These are phyloP conservation scores for Solanum chilense DNA, from an alignment of 257 asterid species.

Conservation along the genomic window DNA sequence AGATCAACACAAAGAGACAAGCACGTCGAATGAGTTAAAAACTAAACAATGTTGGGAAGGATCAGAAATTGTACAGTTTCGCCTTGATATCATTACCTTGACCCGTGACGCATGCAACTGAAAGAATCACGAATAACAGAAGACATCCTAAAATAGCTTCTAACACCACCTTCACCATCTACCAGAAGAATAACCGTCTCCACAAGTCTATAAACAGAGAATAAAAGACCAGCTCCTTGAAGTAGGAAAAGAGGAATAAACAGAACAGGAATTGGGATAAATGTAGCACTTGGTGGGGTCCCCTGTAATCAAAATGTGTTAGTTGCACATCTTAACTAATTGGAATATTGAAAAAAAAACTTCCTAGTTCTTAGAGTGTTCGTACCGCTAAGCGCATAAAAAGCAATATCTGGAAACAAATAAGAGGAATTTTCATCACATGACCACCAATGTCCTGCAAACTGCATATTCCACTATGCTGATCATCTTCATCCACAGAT, in stretches of 20 bases:
- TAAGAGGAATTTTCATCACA: slow-evolving; percentile 74
- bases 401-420: slow-evolving; percentile 68
- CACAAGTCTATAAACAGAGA: slow-evolving; percentile 50
- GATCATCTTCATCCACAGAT: slow-evolving; percentile 55
- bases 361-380: not conserved
- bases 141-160: slow-evolving; percentile 50
- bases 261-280: slow-evolving; percentile 60
- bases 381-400: slow-evolving; percentile 90
- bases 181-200: slow-evolving; percentile 36
- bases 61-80: not conserved
- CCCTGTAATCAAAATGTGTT: slow-evolving; percentile 40
- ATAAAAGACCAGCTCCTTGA: slow-evolving; percentile 77
- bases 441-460: slow-evolving; percentile 94
- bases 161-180: slow-evolving; percentile 27
- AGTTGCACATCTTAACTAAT: not conserved
- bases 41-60: not conserved
- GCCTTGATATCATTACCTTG: slow-evolving; percentile 38
- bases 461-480: slow-evolving; percentile 54
- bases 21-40: not conserved
- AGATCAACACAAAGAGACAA: slow-evolving; percentile 1
- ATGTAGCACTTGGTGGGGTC: slow-evolving; percentile 62
- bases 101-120: slow-evolving; percentile 76
- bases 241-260: slow-evolving; percentile 82
- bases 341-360: not conserved
- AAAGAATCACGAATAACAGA: slow-evolving; percentile 47